Conservation (phyloP, 352 stramenopile genomes). For the Halophytophthora polymorphica region DNA sequence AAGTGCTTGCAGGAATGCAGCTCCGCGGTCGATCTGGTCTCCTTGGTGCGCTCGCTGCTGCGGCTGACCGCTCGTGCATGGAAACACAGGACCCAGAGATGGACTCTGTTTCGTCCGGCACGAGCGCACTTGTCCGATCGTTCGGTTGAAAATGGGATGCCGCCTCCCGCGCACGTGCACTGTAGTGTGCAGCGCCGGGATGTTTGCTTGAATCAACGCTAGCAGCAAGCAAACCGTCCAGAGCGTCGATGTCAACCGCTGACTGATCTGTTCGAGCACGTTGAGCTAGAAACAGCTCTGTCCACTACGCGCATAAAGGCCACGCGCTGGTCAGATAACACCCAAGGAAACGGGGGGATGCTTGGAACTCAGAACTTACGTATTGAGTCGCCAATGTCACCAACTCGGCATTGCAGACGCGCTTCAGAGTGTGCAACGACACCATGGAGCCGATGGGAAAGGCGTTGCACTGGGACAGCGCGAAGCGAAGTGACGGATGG, state of each 20-base stretch:
- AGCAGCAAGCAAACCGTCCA: constrained; percentile 46
- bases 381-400: constrained; percentile 35
- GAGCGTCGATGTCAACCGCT: constrained; percentile 55
- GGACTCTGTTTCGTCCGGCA: constrained; percentile 5
- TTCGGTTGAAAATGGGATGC: not conserved
- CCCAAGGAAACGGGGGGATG: not conserved
- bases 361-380: constrained; percentile 26
- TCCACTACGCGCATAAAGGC: constrained; percentile 25
- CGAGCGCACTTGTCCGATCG: constrained; percentile 4
- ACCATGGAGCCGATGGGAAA: constrained; percentile 33
- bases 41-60: constrained; percentile 13
- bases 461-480: constrained; percentile 44
- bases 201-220: constrained; percentile 18
- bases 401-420: constrained; percentile 35
- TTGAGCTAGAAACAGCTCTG: constrained; percentile 29
- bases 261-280: constrained; percentile 9
- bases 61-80: constrained; percentile 8
- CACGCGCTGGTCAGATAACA: constrained; percentile 4
- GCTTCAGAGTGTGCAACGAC: constrained; percentile 22
- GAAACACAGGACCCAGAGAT: constrained; percentile 8
- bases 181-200: not conserved
- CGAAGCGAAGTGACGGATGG: constrained; percentile 48
- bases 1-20: constrained; percentile 17
- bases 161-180: not conserved
- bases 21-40: constrained; percentile 28